phyloP scores from a whole-genome alignment of 1,139 yeast species.

The Yamadazyma dushanensis region DNA sequence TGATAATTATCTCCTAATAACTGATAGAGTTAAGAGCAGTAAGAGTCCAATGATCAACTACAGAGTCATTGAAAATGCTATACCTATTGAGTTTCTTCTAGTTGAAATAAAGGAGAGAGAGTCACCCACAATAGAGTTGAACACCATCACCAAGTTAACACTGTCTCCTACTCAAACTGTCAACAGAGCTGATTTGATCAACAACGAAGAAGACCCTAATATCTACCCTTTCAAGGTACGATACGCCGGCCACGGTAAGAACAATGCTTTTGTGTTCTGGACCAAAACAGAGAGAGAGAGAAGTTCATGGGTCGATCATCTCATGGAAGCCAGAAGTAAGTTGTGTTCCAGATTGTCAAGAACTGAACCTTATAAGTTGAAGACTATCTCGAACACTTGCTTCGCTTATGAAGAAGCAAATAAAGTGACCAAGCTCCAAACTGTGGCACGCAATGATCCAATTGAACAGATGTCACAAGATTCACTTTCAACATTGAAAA shows the following conservation, averaged over 20 bases:
- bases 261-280: conserved; percentile 53
- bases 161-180: conserved; percentile 19
- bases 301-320: conserved; percentile 57
- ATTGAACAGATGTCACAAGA: conserved; percentile 47
- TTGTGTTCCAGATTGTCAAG: conserved; percentile 45
- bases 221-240: conserved; percentile 40
- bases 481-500: conserved; percentile 21
- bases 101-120: conserved; percentile 47
- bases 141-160: conserved; percentile 21
- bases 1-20: conserved; percentile 71
- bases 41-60: conserved; percentile 27
- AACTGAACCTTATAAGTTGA: conserved; percentile 56
- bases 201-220: conserved; percentile 37
- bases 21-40: conserved; percentile 46
- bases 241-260: conserved; percentile 47
- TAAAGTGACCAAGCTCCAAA: conserved; percentile 57
- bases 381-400: conserved; percentile 55
- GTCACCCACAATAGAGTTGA: conserved; percentile 21
- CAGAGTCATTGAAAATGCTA: conserved; percentile 57
- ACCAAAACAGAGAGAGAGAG: conserved; percentile 57
- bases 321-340: conserved; percentile 55
- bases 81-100: conserved; percentile 58
- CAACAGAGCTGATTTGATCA: conserved; percentile 15
- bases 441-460: conserved; percentile 64
- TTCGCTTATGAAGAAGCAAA: conserved; percentile 64